Base-by-base conservation (phyloP, 371 early-diverging fungal species). In the Dinochytrium kinnereticum region DNA sequence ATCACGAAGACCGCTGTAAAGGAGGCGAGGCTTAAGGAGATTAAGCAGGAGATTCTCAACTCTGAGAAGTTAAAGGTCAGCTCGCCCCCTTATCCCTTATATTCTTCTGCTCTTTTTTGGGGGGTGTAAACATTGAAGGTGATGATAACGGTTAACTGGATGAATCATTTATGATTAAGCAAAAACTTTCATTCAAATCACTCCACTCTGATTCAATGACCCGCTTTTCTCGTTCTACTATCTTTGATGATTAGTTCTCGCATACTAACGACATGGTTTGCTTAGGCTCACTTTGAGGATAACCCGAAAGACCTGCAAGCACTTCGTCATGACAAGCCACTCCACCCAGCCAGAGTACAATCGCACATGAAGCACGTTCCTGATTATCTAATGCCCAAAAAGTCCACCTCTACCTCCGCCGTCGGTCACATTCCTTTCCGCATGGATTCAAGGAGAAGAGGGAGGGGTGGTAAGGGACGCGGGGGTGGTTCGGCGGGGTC, bases 301-400 rank as follows among this genome's bases (percentile, higher is more conserved):
- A 95, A 95, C 68, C 98, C 99, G 31, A 87, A 87, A 34, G 99
- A 98, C 86, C 80, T 97, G 57, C 92, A 93, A 36, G 94, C 93
- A 34, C 81, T 98, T 65, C 92, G 96, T 1, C 98, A 97, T 81
- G 99, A 98, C 82, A 87, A 89, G 78, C 90, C 94, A 1, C 80
- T 96, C 21, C 93, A 94, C 66, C 94, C 94, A 5, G 88, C 91
- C 0, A 85, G 89, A 55, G 90, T 94, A 1, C 91, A 93, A 78
- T 82, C 88, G 2, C 96, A 98, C 75, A 84, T 98, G 87, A 95
- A 93, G 82, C 93, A 95, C 76, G 91, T 97, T 21, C 98, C 99
- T 0, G 88, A 90, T 53, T 98, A 98, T 80, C 82, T 98, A 78
- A 89, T 85, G 75, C 88, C 89, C 17, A 79, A 77, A 34, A 28